A percentile compares a stretch with the other conserved stretches of the same genome.
phyloP scores from a whole-genome alignment of 768 basidiomycete species.

The Candolleomyces aberdarensis region DNA sequence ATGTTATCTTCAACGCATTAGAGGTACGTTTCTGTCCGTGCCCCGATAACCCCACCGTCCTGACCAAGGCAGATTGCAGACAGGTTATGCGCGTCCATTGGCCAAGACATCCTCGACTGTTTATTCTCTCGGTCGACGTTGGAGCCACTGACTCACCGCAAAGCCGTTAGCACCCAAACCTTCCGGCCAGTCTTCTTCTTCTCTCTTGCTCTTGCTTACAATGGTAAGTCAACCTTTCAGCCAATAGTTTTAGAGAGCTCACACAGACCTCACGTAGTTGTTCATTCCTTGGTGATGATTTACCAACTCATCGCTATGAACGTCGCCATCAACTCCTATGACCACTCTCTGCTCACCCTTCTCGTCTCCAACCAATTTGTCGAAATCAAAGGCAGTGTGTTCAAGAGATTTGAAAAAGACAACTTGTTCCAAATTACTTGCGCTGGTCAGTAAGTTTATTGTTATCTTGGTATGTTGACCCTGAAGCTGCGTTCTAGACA shows the following conservation, averaged over 20 bases:
- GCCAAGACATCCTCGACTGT: slow-evolving; percentile 96
- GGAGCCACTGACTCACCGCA: slow-evolving; percentile 61
- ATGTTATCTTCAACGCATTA: slow-evolving; percentile 97
- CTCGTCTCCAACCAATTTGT: slow-evolving; percentile 98
- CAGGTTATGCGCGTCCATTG: slow-evolving; percentile 90
- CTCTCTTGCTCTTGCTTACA: slow-evolving; percentile 75
- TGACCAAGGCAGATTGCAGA: slow-evolving; percentile 77
- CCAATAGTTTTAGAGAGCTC: background rate
- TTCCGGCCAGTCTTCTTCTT: slow-evolving; percentile 86
- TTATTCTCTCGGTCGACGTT: slow-evolving; percentile 92
- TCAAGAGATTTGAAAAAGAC: slow-evolving; percentile 99
- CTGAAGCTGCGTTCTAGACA: slow-evolving; percentile 54
- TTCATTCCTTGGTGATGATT: slow-evolving; percentile 91
- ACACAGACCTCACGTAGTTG: slow-evolving; percentile 45
- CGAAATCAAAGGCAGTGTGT: slow-evolving; percentile 98
- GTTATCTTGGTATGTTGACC: background rate
- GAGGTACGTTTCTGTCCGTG: slow-evolving; percentile 58
- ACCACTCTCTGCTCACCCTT: slow-evolving; percentile 90
- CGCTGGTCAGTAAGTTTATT: slow-evolving; percentile 58
- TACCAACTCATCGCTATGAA: slow-evolving; percentile 94
- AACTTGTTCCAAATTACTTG: slow-evolving; percentile 98
- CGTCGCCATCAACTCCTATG: slow-evolving; percentile 97
- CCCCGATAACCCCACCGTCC: slow-evolving; percentile 1
- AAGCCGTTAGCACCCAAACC: slow-evolving; percentile 58
- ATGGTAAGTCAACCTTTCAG: slow-evolving; percentile 48